Conservation (phyloP, 2,329 filamentous ascomycete genomes). For the Aspergillaceae sp. region DNA sequence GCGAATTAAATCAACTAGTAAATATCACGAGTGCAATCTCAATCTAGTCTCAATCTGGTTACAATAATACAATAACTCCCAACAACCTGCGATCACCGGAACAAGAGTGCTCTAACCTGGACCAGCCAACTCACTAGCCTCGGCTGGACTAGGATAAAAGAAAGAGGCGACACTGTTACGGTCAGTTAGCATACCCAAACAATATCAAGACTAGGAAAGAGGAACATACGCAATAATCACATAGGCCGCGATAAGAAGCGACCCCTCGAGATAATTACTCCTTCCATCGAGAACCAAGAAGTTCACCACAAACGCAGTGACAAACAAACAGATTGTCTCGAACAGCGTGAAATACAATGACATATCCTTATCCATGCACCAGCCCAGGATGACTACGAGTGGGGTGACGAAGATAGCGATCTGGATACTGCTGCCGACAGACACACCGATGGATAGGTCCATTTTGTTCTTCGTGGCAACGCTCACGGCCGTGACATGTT, state of each 20-base stretch:
- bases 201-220: neutral
- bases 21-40: no score
- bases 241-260: constrained; percentile 67
- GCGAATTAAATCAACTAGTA: no score
- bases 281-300: constrained; percentile 77
- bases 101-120: constrained; percentile 1
- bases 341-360: constrained; percentile 54
- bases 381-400: constrained; percentile 66
- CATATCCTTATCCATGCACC: constrained; percentile 68
- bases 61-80: no score
- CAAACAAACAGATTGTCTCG: constrained; percentile 64
- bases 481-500: constrained; percentile 72
- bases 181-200: neutral
- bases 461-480: constrained; percentile 79
- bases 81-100: no score
- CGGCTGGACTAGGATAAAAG: constrained; percentile 24
- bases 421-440: constrained; percentile 71
- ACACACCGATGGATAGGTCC: constrained; percentile 73
- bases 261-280: constrained; percentile 74
- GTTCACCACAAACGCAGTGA: constrained; percentile 75
- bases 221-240: constrained; percentile 59
- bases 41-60: no score
- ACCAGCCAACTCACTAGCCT: constrained; percentile 23
- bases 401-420: constrained; percentile 69
- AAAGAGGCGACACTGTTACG: constrained; percentile 36